Evolutionary conservation across 768 basidiomycete genomes (phyloP).

Genomic region (Lactarius hengduanensis): DNA sequence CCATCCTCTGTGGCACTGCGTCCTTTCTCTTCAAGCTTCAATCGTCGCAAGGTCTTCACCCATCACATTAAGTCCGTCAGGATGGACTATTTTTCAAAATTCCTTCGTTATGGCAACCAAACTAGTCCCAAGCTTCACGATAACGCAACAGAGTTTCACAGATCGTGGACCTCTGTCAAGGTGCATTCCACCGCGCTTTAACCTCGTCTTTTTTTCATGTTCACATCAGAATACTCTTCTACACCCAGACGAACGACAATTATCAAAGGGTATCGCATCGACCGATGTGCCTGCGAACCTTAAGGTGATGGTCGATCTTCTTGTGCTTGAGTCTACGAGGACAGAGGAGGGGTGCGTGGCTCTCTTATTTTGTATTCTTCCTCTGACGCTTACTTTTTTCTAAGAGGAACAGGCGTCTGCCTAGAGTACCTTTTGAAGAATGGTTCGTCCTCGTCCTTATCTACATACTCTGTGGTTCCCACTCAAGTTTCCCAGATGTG

Average conservation of each 20-base stretch:
- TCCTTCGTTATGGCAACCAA: slow-evolving; percentile 52
- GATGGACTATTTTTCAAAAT: slow-evolving; percentile 89
- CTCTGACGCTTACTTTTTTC: slow-evolving; percentile 9
- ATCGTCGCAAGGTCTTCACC: not conserved
- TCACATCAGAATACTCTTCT: slow-evolving; percentile 67
- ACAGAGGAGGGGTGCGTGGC: slow-evolving; percentile 81
- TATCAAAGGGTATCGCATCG: slow-evolving; percentile 73
- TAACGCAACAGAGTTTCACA: slow-evolving; percentile 69
- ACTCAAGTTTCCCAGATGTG: slow-evolving; percentile 53
- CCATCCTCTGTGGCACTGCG: not conserved
- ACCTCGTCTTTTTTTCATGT: slow-evolving; percentile 14
- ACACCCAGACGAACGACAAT: slow-evolving; percentile 86
- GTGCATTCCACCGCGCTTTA: slow-evolving; percentile 38
- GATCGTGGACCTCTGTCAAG: slow-evolving; percentile 73
- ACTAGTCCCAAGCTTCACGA: slow-evolving; percentile 56
- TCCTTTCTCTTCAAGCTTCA: not conserved
- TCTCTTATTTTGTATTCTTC: slow-evolving; percentile 6
- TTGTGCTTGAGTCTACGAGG: slow-evolving; percentile 82
- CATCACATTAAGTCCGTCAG: slow-evolving; percentile 2
- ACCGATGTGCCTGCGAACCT: slow-evolving; percentile 80
- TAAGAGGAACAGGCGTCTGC: slow-evolving; percentile 82
- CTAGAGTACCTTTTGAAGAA: slow-evolving; percentile 91
- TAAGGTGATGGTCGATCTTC: slow-evolving; percentile 76
- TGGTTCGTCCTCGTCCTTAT: slow-evolving; percentile 43
- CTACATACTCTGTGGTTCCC: not conserved